Evolutionary conservation across 2,329 filamentous ascomycete genomes (phyloP), one percentile per base, ranked within the genome.

Genomic region (Fusarium coicis): DNA sequence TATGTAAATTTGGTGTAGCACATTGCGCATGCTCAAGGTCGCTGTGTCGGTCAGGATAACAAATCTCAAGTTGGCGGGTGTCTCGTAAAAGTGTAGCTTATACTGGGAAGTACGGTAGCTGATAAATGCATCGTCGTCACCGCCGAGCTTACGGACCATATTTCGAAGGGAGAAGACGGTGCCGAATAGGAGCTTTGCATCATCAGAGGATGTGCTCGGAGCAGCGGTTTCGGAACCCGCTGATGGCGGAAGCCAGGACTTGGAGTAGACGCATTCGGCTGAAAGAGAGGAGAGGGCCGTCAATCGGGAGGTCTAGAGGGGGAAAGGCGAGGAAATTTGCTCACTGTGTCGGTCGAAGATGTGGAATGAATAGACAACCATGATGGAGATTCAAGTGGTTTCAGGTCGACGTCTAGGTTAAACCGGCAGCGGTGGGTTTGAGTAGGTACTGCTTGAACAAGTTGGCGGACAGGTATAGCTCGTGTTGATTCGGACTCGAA

Each of bases 71-170:
- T 94, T 97, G 58, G 95, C 96, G 2, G 95, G 95, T 18, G 96
- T 98, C 87, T 99, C 96, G 87, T 98, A 99, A 86, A 97, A 99
- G 85, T 99, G 96, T 77, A 99, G 89, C 85, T 98, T 98, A 88
- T 99, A 99, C 83, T 97, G 93, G 76, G 89, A 93, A 59, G 96
- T 99, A 77, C 94, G 93, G 84, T 93, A 99, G 76, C 92, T 94
- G 77, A 99, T 93, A 83, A 99, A 99, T 80, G 93, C 94, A 85
- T 98, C 96, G 81, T 98, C 95, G 61, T 94, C 91, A 74, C 96
- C 96, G 79, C 96, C 96, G 53, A 99, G 89, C 86, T 98, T 97
- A 82, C 94, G 93, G 71, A 93, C 94, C 93, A 99, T 97, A 84
- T 98, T 98, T 78, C 96, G 92, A 77, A 99, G 87, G 54, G 95